Evolutionary conservation across 2,329 filamentous ascomycete species (phyloP), one percentile per base, ranked within the genome.

Genomic region (Trichocomaceae sp.): DNA sequence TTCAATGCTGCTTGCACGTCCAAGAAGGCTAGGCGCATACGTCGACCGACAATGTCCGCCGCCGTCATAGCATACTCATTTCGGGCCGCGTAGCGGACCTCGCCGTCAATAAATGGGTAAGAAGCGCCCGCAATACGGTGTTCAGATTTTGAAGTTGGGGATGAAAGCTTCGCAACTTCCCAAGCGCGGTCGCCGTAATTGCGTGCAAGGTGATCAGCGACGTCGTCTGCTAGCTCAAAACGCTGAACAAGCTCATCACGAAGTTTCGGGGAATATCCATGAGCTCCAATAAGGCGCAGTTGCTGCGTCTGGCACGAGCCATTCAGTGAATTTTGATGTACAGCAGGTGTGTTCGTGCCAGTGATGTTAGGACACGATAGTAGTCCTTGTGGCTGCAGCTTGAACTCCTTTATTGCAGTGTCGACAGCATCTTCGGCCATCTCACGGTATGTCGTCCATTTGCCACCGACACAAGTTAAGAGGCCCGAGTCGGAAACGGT

Each of bases 231-330:
- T 54, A 96, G 75, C 60, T 90, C 89, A 67, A 89, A 96, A 74
- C 95, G 88, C 72, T 96, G 90, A 66, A 96, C 93, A 33, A 96
- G 77, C 72, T 92, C 90, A 77, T 96, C 95, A 76, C 95, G 96
- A 23, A 96, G 83, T 2, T 90, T 89, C 72, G 90, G 90, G 70
- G 86, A 90, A 77, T 86, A 95, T 52, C 90, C 89, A 69, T 95
- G 90, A 13, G 89, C 88, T 62, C 89, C 89, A 56, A 93, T 78
- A 33, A 95, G 78, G 54, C 87, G 84, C 52, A 93, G 85, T 63
- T 85, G 83, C 69, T 93, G 88, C 1, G 89, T 95, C 68, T 92
- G 87, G 75, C 89, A 95, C 42, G 77, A 79, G 44, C 89, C 89
- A 65, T 87, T 84, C 26, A 88, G 77, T 44, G 19, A 17, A 15